phyloP scores from a whole-genome alignment of 495 filamentous ascomycete species.

The Podospora conica region DNA sequence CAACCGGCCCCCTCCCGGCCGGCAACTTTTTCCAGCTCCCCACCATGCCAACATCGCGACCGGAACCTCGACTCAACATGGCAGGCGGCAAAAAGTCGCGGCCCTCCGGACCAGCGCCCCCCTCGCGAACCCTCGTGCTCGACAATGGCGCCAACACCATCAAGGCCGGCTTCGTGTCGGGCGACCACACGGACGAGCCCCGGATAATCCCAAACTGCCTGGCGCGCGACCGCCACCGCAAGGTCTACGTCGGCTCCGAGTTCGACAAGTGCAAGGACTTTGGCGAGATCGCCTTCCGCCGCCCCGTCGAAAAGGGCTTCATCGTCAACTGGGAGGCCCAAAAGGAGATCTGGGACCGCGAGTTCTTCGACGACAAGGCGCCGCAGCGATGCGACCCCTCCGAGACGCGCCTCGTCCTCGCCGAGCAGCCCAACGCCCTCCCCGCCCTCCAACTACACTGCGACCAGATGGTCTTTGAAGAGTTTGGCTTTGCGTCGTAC shows the following conservation, averaged over 20 bases:
- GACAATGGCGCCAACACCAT: constrained; percentile 94
- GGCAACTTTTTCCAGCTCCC: not conserved
- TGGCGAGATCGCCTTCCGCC: constrained; percentile 78
- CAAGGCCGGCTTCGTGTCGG: constrained; percentile 77
- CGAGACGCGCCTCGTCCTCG: constrained; percentile 74
- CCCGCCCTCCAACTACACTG: constrained; percentile 76
- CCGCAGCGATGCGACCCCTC: constrained; percentile 64
- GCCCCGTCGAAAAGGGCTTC: constrained; percentile 93
- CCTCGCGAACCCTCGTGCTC: constrained; percentile 70
- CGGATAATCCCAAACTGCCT: constrained; percentile 80
- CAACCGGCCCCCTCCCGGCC: not conserved
- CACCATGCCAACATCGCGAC: not conserved
- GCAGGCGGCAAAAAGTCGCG: constrained; percentile 39
- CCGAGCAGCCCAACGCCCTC: constrained; percentile 87
- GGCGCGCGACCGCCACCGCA: constrained; percentile 71
- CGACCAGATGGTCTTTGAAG: constrained; percentile 96
- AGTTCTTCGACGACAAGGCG: constrained; percentile 74
- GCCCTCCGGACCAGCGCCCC: constrained; percentile 36
- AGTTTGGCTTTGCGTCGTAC: constrained; percentile 91
- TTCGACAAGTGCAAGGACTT: constrained; percentile 79
- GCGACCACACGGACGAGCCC: constrained; percentile 48
- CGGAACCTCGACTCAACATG: constrained; percentile 24
- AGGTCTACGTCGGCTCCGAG: constrained; percentile 72
- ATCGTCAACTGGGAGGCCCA: constrained; percentile 95
- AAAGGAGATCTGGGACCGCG: constrained; percentile 90